Evolutionary conservation across 164 flowering plant genomes (phyloP).

Genomic region (Stephania japonica): DNA sequence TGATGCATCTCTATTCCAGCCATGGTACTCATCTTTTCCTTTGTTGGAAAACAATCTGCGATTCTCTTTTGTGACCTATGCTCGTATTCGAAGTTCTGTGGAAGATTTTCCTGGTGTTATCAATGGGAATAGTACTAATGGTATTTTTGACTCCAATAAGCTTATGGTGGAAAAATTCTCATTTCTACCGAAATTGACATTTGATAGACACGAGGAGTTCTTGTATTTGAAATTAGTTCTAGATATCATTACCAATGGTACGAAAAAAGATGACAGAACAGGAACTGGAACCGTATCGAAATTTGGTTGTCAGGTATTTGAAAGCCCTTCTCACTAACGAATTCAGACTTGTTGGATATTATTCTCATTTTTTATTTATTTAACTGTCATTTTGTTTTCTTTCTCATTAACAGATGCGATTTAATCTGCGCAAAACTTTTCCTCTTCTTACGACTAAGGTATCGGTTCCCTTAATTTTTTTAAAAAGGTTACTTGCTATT

Average conservation of each 20-base stretch:
- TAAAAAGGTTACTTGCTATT: neutral
- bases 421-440: conserved; percentile 77
- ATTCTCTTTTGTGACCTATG: conserved; percentile 60
- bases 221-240: conserved; percentile 62
- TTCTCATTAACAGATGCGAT: conserved; percentile 56
- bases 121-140: conserved; percentile 25
- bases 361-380: neutral
- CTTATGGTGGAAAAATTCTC: conserved; percentile 50
- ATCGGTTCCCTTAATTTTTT: conserved; percentile 1
- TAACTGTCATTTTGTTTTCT: neutral
- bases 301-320: conserved; percentile 93
- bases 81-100: conserved; percentile 53
- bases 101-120: conserved; percentile 22
- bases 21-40: conserved; percentile 86
- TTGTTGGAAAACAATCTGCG: conserved; percentile 57
- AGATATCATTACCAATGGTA: conserved; percentile 70
- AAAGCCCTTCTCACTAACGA: neutral
- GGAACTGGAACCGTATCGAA: conserved; percentile 93
- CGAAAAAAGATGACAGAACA: conserved; percentile 71
- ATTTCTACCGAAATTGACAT: conserved; percentile 70
- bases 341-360: neutral
- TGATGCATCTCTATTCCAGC: conserved; percentile 56
- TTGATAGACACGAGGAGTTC: conserved; percentile 80
- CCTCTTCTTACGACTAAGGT: conserved; percentile 96
- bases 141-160: conserved; percentile 23